Conservation (phyloP, 2,329 filamentous ascomycete genomes). For the Malbranchea zuffiana region DNA sequence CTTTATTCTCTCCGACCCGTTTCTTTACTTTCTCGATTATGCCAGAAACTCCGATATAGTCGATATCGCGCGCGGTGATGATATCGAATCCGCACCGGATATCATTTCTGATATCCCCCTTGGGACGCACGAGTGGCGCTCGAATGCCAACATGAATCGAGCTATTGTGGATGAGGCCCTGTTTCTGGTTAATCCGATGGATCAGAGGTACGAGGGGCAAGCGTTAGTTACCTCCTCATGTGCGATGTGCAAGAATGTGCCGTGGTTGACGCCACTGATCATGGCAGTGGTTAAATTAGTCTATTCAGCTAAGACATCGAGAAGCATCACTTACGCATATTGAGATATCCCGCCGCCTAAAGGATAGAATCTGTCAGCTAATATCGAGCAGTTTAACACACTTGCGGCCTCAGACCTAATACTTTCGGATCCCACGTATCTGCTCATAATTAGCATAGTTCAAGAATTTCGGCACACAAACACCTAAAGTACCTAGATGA, state of each 20-base stretch:
- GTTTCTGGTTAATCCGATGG: conserved; percentile 49
- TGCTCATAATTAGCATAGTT: conserved; percentile 3
- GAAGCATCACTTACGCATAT: conserved; percentile 35
- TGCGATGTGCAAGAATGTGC: conserved; percentile 85
- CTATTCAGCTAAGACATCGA: neutral
- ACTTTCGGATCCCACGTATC: conserved; percentile 69
- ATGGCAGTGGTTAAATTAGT: too few species aligned
- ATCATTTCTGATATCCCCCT: conserved; percentile 44
- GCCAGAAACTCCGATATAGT: conserved; percentile 63
- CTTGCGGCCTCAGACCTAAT: conserved; percentile 10
- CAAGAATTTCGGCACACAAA: conserved; percentile 18
- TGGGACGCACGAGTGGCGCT: conserved; percentile 40
- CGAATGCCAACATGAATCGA: conserved; percentile 49
- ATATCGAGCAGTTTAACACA: neutral
- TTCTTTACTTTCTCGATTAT: conserved; percentile 60
- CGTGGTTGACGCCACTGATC: conserved; percentile 71
- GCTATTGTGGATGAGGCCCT: conserved; percentile 43
- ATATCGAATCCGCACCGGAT: conserved; percentile 66
- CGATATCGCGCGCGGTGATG: conserved; percentile 72
- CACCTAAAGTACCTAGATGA: conserved; percentile 46
- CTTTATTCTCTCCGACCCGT: conserved; percentile 62
- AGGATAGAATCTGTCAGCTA: neutral
- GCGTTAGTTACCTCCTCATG: conserved; percentile 63
- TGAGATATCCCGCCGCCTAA: conserved; percentile 40
- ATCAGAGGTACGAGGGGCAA: conserved; percentile 60